A percentile compares a stretch with the other conserved stretches of the same genome.
Conservation (phyloP, 345 rosid species). For the Microthlaspi erraticum region DNA sequence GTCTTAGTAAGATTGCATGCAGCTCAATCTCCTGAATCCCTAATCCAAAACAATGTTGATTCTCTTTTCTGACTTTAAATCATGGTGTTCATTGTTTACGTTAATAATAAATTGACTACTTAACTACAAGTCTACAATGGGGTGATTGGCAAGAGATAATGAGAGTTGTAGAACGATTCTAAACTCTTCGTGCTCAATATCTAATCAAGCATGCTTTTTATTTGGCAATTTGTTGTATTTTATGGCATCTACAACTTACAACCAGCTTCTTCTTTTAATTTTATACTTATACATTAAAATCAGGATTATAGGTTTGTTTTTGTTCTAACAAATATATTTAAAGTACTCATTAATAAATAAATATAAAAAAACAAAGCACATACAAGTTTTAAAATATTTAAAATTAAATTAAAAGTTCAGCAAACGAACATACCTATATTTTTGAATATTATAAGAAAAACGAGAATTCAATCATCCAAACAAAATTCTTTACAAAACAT, state of each 20-base stretch:
- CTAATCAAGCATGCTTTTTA: slow-evolving; percentile 1
- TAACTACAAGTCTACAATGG: slow-evolving; percentile 5
- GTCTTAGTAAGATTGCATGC: slow-evolving; percentile 15
- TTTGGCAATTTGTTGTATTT: not conserved
- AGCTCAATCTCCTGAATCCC: slow-evolving; percentile 11
- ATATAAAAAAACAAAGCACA: too few relatives aligned
- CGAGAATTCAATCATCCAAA: too few relatives aligned
- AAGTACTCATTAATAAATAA: not conserved
- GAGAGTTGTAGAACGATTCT: not conserved
- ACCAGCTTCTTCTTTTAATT: not conserved
- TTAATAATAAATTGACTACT: slow-evolving; percentile 19
- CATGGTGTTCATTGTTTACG: slow-evolving; percentile 1
- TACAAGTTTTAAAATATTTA: too few relatives aligned
- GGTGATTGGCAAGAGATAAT: slow-evolving; percentile 5
- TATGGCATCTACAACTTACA: not conserved
- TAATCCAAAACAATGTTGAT: slow-evolving; percentile 2
- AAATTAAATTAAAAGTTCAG: too few relatives aligned
- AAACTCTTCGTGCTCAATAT: not conserved
- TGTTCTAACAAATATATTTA: not conserved
- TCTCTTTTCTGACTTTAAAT: slow-evolving; percentile 15
- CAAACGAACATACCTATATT: too few relatives aligned
- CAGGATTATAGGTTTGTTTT: not conserved
- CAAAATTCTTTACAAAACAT: too few relatives aligned
- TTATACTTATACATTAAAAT: not conserved
- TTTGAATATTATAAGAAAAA: too few relatives aligned